Conservation (phyloP, 1,139 yeast species). For the Suhomyces wounanorum region DNA sequence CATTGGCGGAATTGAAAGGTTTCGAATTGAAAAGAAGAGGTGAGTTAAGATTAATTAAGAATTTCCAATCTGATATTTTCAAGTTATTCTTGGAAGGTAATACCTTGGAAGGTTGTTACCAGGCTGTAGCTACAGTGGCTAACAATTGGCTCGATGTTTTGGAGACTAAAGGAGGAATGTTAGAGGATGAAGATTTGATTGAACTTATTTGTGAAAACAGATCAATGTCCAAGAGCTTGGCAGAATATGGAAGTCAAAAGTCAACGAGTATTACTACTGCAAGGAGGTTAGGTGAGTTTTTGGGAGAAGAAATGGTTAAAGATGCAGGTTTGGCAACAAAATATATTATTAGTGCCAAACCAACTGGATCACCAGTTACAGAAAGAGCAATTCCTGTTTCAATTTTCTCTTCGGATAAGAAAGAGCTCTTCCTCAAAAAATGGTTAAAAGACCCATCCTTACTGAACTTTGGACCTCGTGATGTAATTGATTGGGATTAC, state of each 20-base stretch:
- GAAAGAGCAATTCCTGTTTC: constrained; percentile 98
- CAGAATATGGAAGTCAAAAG: constrained; percentile 87
- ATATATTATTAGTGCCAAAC: constrained; percentile 85
- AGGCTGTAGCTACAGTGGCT: constrained; percentile 89
- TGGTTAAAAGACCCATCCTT: constrained; percentile 85
- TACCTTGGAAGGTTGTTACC: constrained; percentile 76
- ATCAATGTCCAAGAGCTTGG: constrained; percentile 89
- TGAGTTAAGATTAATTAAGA: constrained; percentile 88
- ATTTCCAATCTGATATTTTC: constrained; percentile 93
- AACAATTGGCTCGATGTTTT: constrained; percentile 95
- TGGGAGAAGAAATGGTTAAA: constrained; percentile 97
- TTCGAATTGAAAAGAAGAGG: constrained; percentile 97
- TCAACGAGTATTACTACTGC: constrained; percentile 97
- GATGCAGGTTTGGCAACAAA: constrained; percentile 96
- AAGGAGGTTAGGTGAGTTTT: constrained; percentile 84
- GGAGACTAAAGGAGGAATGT: constrained; percentile 80
- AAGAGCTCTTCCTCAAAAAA: constrained; percentile 71
- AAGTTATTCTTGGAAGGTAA: constrained; percentile 86
- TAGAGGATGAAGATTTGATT: constrained; percentile 92
- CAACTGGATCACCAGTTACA: constrained; percentile 86
- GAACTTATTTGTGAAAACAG: constrained; percentile 95
- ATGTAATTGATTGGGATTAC: constrained; percentile 90
- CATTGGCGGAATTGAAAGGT: constrained; percentile 93
- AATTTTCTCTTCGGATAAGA: constrained; percentile 77
- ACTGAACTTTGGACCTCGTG: constrained; percentile 84